Base-by-base conservation (phyloP, 495 filamentous ascomycete species). In the Trichoderma erinaceum region DNA sequence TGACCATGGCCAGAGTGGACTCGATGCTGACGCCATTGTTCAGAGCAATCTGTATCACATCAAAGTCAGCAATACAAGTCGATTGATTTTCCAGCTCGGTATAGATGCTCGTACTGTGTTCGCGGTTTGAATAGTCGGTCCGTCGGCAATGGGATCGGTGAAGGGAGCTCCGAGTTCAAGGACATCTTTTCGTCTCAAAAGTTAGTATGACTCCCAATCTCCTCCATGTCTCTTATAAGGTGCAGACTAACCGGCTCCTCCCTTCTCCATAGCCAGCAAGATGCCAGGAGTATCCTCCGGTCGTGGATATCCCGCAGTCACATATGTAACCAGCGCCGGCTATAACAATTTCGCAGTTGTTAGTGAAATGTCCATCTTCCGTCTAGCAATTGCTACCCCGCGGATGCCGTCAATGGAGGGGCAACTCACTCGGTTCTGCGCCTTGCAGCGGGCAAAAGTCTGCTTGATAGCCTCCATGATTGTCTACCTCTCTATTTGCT, bases 81-180 rank as follows among this genome's bases (percentile, higher is more conserved):
- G 63, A 48, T 27, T 43, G n/a, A 15, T 50, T 16, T 13, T 50
- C 10, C 8, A 21, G 66, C 66, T 13, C 15, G 11, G 29, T 48
- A 48, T 21, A 25, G 18, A 1, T 46, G 3, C 21, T 63, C 75
- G 73, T 73, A 90, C 87, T 29, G 89, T 93, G 79, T 97, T 97
- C 56, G 93, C 83, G 68, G 87, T 94, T 78, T 97, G 93, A 71
- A 97, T 97, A 4, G 92, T 96, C 12, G 93, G 93, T 12, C 93
- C 93, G 78, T 97, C 93, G 67, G 93, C 93, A 79, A 97, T 97
- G 25, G 95, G 95, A 74, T 99, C 95, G 65, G 96, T 97, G 84
- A 99, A 99, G 58, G 96, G 96, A 50, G 97, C 83, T 58, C 93
- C 92, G 67, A 94, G 84, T 76, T 94, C 91, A 68, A 94, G 92